Percentiles rank a stretch among this genome's conserved stretches.
Evolutionary conservation across 345 rosid genomes (phyloP).

Genomic region (Adansonia digitata): DNA sequence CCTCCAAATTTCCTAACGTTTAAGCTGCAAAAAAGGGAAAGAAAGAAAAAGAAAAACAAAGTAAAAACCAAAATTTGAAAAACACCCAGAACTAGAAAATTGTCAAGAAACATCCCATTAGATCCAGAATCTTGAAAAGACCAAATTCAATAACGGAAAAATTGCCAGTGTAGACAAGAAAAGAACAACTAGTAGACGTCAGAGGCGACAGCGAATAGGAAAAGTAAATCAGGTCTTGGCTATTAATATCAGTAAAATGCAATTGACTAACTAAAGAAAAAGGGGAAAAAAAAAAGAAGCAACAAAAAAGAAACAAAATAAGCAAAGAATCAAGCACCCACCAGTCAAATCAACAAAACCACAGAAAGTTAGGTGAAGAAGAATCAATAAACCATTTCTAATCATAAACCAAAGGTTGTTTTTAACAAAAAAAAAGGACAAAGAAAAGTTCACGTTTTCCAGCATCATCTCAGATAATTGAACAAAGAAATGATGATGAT

Average conservation of each 20-base stretch:
- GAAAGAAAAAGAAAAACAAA: neutral
- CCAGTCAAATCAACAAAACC: constrained; percentile 14
- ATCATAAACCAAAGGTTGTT: neutral
- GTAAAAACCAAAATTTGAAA: constrained; percentile 5
- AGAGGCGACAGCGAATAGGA: neutral
- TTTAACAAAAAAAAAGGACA: no score
- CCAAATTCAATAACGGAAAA: neutral
- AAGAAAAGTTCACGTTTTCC: no score
- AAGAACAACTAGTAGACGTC: neutral
- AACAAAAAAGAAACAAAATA: no score
- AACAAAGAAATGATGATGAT: neutral
- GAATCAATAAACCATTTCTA: neutral
- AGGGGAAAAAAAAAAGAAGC: neutral
- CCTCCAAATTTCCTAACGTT: neutral
- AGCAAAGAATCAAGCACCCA: neutral
- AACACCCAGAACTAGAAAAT: constrained; percentile 3
- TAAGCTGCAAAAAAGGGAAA: neutral
- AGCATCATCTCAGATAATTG: neutral
- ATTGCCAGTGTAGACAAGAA: neutral
- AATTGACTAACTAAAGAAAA: neutral
- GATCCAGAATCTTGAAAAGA: neutral
- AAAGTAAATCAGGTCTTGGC: neutral
- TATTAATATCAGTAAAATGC: neutral
- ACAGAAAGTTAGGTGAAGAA: constrained; percentile 10
- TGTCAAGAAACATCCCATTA: constrained; percentile 1